Evolutionary conservation across 164 flowering plant species (phyloP), one percentile per base, ranked within the genome.

Genomic region (Hamamelis virginiana): DNA sequence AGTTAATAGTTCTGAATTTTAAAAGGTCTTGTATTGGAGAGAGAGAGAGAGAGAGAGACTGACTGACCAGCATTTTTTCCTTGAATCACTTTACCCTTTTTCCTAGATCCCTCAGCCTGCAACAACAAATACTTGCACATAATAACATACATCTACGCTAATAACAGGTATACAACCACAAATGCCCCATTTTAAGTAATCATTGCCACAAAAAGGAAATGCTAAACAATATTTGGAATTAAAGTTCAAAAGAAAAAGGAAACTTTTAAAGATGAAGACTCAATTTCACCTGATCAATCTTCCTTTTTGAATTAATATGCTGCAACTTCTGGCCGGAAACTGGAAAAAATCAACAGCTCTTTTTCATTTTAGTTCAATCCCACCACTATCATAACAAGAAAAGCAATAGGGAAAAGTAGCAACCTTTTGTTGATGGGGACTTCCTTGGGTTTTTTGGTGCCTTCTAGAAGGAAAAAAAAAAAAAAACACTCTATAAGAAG

Each of bases 401-500:
- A 61, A 62, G 19, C 23, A 62, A 68, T 16, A 15, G 27, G 64
- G 43, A 69, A 55, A 69, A 66, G 25, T 22, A 62, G 19, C 25
- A 70, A 86, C 86, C 91, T 85, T 78, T 74, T 38, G 78, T 23
- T 41, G 70, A 57, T 28, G 75, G 47, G 8, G 81, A 60, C 62
- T 66, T 74, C 64, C 46, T 76, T 46, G 57, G 41, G 59, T 61
- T 71, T 66, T 48, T 69, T 23, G 67, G 66, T 26, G 67, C 68
- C 69, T 75, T 75, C 82, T 77, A 82, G 69, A 71, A 65, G 44
- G 21, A 65, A 21, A 46, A 62, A 45, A 51, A 74, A 70, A 46
- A 22, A 66, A 26, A 50, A 57, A 47, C 43, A 11, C 21, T 19
- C 3, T 45, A 38, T 69, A n/a, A 76, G 73, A 70, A 56, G 62